Base-by-base conservation (phyloP, 2,329 filamentous ascomycete genomes). In the Pseudohalonectria lignicola region DNA sequence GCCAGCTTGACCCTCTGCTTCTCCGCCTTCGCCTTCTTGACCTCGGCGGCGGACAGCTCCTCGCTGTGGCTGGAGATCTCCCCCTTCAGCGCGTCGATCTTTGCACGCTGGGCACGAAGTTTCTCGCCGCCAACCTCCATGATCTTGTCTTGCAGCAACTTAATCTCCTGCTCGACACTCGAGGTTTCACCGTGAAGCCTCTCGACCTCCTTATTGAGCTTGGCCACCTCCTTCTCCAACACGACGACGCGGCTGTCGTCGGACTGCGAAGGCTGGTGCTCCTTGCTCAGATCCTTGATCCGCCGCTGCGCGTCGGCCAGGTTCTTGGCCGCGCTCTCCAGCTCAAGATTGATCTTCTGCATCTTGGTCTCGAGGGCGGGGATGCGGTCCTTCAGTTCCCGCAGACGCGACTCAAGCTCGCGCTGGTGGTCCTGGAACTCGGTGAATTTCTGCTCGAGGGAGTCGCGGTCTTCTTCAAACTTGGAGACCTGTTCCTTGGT, bases 121-220 rank as follows among this genome's bases (percentile, higher is more conserved):
- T 86, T 87, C 52, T 96, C 87, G 60, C 92, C 92, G 53, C 92
- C 92, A 45, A 94, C 82, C 59, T 95, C 82, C 92, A 98, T 96
- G 53, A 98, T 98, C 67, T 88, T 94, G 69, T 92, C 82, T 55
- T 98, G 90, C 1, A 98, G 69, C 16, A 72, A 72, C 61, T 94
- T 90, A 61, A 98, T 96, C 59, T 96, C 92, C 19, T 81, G 79
- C 55, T 98, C 92, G 8, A 94, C 79, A 33, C 81, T 92, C 2
- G 84, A 76, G n/a, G 84, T 95, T 60, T 96, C 86, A 9, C 75
- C 69, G 43, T 79, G 85, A 9, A 98, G 71, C 50, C 82, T 83
- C 41, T 82, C 76, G 10, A 94, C 76, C 50, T 94, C 86, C 47
- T 76, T 76, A 51, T 86, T 77, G 44, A 93, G 69, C 42, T 77